Conservation (phyloP, 2,329 filamentous ascomycete genomes). For the Thelonectria rubi region DNA sequence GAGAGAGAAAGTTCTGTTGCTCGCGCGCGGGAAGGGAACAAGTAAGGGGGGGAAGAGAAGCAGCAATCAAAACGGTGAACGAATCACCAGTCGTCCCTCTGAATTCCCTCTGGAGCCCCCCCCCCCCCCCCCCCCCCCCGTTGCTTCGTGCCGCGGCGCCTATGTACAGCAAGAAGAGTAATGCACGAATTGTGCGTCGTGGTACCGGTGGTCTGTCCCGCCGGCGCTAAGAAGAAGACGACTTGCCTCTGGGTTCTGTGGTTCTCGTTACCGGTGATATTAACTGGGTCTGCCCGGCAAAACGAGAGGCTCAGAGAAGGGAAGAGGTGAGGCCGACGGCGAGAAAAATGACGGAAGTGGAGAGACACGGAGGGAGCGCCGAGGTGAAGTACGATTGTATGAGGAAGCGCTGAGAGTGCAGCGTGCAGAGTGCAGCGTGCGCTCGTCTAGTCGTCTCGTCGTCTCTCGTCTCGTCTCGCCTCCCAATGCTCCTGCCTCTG, state of each 20-base stretch:
- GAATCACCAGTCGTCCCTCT: constrained; percentile 11
- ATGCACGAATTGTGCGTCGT: constrained; percentile 21
- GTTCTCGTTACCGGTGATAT: constrained; percentile 7
- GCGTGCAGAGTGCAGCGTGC: neutral
- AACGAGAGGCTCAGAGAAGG: constrained; percentile 3
- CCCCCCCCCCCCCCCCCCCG: no score
- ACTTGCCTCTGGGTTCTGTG: constrained; percentile 5
- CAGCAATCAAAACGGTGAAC: neutral
- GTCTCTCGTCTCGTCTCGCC: constrained; percentile 13
- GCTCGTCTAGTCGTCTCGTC: constrained; percentile 9
- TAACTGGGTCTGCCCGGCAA: constrained; percentile 23
- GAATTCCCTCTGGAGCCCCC: no score
- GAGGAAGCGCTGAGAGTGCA: constrained; percentile 17
- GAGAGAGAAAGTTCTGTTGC: neutral
- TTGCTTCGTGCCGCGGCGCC: constrained; percentile 8
- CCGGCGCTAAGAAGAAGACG: constrained; percentile 35
- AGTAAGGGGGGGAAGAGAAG: neutral
- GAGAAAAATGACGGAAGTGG: constrained; percentile 9
- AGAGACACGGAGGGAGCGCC: no score
- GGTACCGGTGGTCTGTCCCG: constrained; percentile 32
- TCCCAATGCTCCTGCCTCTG: constrained; percentile 7
- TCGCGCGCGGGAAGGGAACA: constrained; percentile 11
- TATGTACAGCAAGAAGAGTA: neutral
- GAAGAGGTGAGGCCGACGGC: constrained; percentile 1
- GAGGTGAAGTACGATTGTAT: constrained; percentile 1